phyloP scores from a whole-genome alignment of 179 eudicot species.

The Heliamphora pulchella region DNA sequence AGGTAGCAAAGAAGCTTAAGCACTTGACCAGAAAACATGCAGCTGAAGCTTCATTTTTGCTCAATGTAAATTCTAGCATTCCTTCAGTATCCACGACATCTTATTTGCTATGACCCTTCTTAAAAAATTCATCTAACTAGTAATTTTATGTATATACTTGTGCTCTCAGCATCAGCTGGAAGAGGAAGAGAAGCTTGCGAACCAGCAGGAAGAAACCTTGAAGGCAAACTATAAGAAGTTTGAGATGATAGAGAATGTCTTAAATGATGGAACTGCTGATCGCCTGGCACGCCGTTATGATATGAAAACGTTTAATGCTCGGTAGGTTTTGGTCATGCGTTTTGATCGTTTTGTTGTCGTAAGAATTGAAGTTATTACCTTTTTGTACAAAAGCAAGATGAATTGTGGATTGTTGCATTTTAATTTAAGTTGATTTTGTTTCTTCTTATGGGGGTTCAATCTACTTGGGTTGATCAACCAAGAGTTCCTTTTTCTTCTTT shows the following conservation, averaged over 20 bases:
- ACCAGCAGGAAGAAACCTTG: slow-evolving; percentile 42
- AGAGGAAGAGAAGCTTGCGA: slow-evolving; percentile 59
- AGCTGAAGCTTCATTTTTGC: slow-evolving; percentile 40
- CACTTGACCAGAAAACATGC: slow-evolving; percentile 33
- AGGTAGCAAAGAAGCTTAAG: slow-evolving; percentile 48
- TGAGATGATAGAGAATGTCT: slow-evolving; percentile 34
- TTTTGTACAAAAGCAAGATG: not conserved
- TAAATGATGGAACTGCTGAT: slow-evolving; percentile 29
- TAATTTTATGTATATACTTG: not conserved
- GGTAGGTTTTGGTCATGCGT: not conserved
- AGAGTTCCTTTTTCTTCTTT: not conserved
- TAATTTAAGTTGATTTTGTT: not conserved
- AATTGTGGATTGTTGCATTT: not conserved
- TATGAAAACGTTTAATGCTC: slow-evolving; percentile 15
- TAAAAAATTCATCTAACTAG: not conserved
- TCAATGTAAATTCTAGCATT: slow-evolving; percentile 28
- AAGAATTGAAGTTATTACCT: not conserved
- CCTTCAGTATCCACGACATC: not conserved
- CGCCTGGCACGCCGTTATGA: slow-evolving; percentile 34
- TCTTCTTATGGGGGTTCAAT: not conserved
- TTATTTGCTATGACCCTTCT: not conserved
- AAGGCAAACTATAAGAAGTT: slow-evolving; percentile 48
- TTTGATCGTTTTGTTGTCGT: not conserved
- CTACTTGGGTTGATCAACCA: no score
- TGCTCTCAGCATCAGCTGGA: slow-evolving; percentile 38